Conservation (phyloP, 208 protist species). For the Wallacemonas collosoma region DNA sequence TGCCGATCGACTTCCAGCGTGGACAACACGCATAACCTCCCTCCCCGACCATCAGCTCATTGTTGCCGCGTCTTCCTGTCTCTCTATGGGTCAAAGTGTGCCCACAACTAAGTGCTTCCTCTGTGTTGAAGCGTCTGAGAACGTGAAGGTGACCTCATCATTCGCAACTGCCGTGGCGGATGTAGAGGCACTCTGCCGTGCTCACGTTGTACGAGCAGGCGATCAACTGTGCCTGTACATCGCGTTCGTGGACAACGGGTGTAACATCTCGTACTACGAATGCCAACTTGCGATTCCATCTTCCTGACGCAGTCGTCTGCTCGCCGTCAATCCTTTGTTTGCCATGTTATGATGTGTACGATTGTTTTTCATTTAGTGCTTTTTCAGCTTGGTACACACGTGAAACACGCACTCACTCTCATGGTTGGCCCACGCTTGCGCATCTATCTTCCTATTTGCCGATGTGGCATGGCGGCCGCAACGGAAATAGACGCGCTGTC, state of each 20-base stretch:
- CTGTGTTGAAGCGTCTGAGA: slow-evolving; percentile 33
- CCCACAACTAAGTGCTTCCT: slow-evolving; percentile 29
- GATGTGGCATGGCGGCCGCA: no score
- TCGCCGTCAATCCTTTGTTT: not conserved
- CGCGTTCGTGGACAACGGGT: slow-evolving; percentile 57
- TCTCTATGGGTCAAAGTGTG: not conserved
- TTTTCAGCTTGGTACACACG: no score
- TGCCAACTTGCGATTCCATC: slow-evolving; percentile 25
- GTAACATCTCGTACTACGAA: slow-evolving; percentile 59
- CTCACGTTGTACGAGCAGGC: not conserved
- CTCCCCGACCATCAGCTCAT: not conserved
- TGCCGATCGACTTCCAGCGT: slow-evolving; percentile 42
- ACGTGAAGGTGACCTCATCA: slow-evolving; percentile 17
- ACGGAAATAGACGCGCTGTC: no score
- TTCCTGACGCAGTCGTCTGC: not conserved
- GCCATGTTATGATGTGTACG: no score
- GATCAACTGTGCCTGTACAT: slow-evolving; percentile 30
- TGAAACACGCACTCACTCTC: no score
- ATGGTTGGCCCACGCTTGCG: no score
- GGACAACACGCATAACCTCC: slow-evolving; percentile 20
- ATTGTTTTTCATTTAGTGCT: no score
- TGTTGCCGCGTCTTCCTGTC: slow-evolving; percentile 26
- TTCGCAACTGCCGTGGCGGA: slow-evolving; percentile 14
- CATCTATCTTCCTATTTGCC: no score
- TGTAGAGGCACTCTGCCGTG: slow-evolving; percentile 1